Evolutionary conservation across 768 basidiomycete species (phyloP).

Genomic region (Russula emetica): DNA sequence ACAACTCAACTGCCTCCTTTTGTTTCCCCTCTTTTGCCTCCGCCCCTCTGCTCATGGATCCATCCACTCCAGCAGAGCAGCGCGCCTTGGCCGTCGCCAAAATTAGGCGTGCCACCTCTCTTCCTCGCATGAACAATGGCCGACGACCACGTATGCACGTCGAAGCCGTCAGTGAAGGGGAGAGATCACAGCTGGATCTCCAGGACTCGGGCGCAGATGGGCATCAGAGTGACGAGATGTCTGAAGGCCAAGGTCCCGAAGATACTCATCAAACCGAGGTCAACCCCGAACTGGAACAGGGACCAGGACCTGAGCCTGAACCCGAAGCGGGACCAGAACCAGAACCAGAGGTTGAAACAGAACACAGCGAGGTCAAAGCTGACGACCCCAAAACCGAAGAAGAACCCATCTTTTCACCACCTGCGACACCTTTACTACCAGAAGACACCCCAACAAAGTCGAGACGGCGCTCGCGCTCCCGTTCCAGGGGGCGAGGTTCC

Average conservation of each 20-base stretch:
- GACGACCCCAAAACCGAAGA: constrained; percentile 31
- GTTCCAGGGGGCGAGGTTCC: constrained; percentile 55
- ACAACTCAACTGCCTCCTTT: constrained; percentile 12
- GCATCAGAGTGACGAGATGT: constrained; percentile 22
- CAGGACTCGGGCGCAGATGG: constrained; percentile 29
- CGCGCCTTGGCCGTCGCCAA: constrained; percentile 85
- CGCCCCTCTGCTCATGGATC: constrained; percentile 34
- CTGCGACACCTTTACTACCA: constrained; percentile 25
- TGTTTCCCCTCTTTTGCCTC: background rate
- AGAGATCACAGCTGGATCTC: constrained; percentile 44
- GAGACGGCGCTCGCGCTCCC: constrained; percentile 73
- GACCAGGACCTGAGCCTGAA: constrained; percentile 8
- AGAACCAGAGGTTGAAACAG: constrained; percentile 17
- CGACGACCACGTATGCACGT: constrained; percentile 82
- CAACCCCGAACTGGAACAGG: constrained; percentile 12
- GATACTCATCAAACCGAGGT: background rate
- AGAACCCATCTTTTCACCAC: constrained; percentile 23
- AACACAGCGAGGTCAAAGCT: constrained; percentile 19
- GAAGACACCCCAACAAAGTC: constrained; percentile 35
- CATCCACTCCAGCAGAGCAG: constrained; percentile 59
- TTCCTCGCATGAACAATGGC: constrained; percentile 90
- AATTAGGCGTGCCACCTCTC: constrained; percentile 85
- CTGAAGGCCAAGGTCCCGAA: constrained; percentile 14
- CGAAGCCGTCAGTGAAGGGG: constrained; percentile 79
- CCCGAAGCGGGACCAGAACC: constrained; percentile 10